Evolutionary conservation across 139 green algal species (phyloP).

Genomic region (Gonium pectorale): DNA sequence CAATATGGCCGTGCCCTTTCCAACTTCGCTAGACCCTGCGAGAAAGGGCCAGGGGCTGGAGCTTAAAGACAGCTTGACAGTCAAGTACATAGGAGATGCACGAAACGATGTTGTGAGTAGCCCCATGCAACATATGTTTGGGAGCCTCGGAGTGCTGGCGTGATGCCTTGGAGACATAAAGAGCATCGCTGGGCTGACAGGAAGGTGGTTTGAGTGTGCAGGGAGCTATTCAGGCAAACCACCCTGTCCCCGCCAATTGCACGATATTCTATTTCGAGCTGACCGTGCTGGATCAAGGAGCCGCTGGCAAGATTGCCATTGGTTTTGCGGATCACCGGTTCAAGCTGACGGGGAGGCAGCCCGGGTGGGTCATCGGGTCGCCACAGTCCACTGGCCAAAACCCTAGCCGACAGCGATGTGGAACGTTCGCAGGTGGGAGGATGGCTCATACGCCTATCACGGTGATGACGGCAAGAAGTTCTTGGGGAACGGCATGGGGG

Average conservation of each 20-base stretch:
- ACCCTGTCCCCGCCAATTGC: slow-evolving; percentile 66
- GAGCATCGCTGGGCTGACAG: too few relatives aligned
- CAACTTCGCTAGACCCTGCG: slow-evolving; percentile 34
- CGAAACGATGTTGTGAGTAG: slow-evolving; percentile 79
- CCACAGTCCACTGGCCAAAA: not conserved
- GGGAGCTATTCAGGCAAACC: slow-evolving; percentile 73
- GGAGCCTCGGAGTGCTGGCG: too few relatives aligned
- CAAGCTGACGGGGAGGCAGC: slow-evolving; percentile 84
- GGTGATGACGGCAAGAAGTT: slow-evolving; percentile 87
- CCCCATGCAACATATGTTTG: too few relatives aligned
- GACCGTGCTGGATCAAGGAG: slow-evolving; percentile 73
- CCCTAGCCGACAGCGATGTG: not conserved
- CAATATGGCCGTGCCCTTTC: too few relatives aligned
- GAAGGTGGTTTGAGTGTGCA: not conserved
- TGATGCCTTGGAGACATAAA: too few relatives aligned
- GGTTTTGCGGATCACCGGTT: slow-evolving; percentile 82
- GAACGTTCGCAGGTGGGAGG: slow-evolving; percentile 77
- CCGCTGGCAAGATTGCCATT: slow-evolving; percentile 73
- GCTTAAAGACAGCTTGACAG: slow-evolving; percentile 79
- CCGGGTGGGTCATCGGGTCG: slow-evolving; percentile 69
- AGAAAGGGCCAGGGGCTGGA: slow-evolving; percentile 64
- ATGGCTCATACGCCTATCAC: slow-evolving; percentile 88
- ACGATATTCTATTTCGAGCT: slow-evolving; percentile 92
- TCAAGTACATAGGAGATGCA: slow-evolving; percentile 76
- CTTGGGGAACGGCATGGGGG: slow-evolving; percentile 67